Evolutionary conservation across 371 early-diverging fungal genomes (phyloP), one percentile per base, ranked within the genome.

Genomic region (Lichtheimia hyalospora): DNA sequence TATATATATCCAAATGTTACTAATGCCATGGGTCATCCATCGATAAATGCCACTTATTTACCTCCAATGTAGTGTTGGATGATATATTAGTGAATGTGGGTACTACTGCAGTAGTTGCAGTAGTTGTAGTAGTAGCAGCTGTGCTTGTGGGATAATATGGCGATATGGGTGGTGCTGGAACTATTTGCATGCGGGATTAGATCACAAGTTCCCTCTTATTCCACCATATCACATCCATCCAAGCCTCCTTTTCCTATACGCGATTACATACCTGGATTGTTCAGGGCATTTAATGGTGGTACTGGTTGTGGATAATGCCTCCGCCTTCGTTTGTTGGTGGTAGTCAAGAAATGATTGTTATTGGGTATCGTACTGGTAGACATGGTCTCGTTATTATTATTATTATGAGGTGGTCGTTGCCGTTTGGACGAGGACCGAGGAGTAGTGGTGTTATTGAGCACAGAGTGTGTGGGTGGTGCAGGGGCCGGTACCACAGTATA

Each of bases 401-500:
- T 42, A 57, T 55, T 40, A 12, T 43, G 56, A 40, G 34, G 1
- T 41, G 43, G 56, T 55, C 42, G 41, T 18, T 46, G n/a, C 18
- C 46, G 46, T 46, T 46, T n/a, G 14, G 46, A n/a, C 46, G 34
- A 34, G 14, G 53, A 53, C 8, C 23, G 15, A 53, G 23, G 40
- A 39, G 23, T 16, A 21, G 40, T 53, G 50, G 27, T 55, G 55
- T 49, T 42, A 24, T 41, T 56, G 56, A 13, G 14, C 25, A 20
- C 42, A 51, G 51, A 25, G 41, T 21, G 60, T 16, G 40, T 34
- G 52, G 60, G 41, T 18, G 60, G 60, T 34, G 60, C 60, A 60
- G 60, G 58, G 28, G 55, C 56, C 12, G 62, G 54, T 49, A 61
- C 41, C 8, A 61, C 62, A 21, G 54, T 54, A 40, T 61, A 61